Conservation (phyloP, 73 alveolate genomes). For the Blepharisma stoltei region DNA sequence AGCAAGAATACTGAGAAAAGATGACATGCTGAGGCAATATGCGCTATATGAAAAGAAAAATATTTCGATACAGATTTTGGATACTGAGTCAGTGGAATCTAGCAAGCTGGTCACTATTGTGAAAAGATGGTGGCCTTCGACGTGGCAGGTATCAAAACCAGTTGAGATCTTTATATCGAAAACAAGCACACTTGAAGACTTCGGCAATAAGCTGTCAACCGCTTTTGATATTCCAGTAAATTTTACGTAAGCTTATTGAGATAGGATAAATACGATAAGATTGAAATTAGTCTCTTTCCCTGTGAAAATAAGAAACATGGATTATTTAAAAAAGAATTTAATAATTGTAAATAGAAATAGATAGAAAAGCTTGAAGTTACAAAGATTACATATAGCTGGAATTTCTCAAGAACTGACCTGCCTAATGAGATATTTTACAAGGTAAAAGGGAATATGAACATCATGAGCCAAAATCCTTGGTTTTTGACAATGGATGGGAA, state of each 20-base stretch:
- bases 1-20: not conserved
- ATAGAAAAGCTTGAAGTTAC: not conserved
- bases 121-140: slow-evolving; percentile 12
- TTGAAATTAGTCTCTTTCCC: too few relatives aligned
- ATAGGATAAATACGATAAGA: too few relatives aligned
- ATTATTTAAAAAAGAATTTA: too few relatives aligned
- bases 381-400: not conserved
- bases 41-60: not conserved
- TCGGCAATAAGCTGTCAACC: not conserved
- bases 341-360: too few relatives aligned
- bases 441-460: not conserved
- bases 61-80: not conserved
- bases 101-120: not conserved
- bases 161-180: not conserved
- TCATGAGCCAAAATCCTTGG: slow-evolving; percentile 6
- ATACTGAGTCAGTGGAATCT: not conserved
- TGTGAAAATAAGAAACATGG: too few relatives aligned
- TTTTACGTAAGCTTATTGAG: too few relatives aligned
- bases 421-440: not conserved
- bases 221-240: not conserved
- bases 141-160: slow-evolving; percentile 7
- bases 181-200: not conserved
- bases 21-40: not conserved
- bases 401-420: not conserved
- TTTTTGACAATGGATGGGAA: slow-evolving; percentile 2